Percentiles rank a stretch among this genome's conserved stretches.
Conservation (phyloP, 805 yeast genomes). For the Isabelozyma heimii region DNA sequence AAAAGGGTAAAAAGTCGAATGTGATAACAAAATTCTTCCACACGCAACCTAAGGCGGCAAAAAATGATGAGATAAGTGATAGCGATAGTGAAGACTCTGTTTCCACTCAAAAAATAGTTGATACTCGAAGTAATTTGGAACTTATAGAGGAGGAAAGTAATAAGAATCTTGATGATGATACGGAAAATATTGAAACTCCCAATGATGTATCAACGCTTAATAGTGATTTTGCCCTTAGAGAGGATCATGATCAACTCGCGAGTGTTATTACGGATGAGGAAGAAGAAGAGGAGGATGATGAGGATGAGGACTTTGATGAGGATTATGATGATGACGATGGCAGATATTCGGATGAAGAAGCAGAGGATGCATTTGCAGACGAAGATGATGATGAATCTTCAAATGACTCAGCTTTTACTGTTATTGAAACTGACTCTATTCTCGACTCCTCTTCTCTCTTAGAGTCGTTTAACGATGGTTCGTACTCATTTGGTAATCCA, state of each 20-base stretch:
- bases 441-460: constrained; percentile 24
- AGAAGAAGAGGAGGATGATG: constrained; percentile 15
- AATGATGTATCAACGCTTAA: constrained; percentile 22
- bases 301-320: constrained; percentile 12
- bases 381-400: constrained; percentile 25
- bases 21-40: constrained; percentile 10
- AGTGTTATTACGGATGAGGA: constrained; percentile 9
- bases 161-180: constrained; percentile 10
- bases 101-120: constrained; percentile 5
- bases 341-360: constrained; percentile 23
- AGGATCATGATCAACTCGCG: constrained; percentile 2
- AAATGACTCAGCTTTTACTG: constrained; percentile 43
- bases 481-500: constrained; percentile 13
- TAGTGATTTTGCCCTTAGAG: constrained; percentile 30
- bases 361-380: constrained; percentile 25
- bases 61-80: constrained; percentile 1
- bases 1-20: constrained; percentile 1
- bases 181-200: constrained; percentile 8
- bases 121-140: constrained; percentile 10
- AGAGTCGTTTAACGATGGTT: constrained; percentile 16
- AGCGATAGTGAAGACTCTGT: constrained; percentile 9
- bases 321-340: constrained; percentile 18
- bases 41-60: constrained; percentile 1
- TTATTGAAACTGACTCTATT: constrained; percentile 39
- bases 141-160: constrained; percentile 14